Evolutionary conservation across 2,329 filamentous ascomycete genomes (phyloP).

Genomic region (Fusarium annulatum): DNA sequence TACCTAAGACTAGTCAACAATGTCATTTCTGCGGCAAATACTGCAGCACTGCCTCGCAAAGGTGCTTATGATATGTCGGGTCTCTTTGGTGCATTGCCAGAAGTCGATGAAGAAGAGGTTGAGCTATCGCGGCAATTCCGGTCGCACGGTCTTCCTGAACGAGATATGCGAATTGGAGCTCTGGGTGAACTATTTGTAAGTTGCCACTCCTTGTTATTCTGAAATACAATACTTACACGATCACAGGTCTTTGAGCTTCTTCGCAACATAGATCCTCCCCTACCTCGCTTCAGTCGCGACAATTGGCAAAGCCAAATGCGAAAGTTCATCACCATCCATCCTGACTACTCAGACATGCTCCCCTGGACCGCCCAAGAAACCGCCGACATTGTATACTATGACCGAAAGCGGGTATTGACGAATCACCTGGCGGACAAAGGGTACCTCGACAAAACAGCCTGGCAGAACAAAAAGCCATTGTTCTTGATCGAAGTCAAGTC

Average conservation of each 20-base stretch:
- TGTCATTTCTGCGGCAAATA: slow-evolving; percentile 12
- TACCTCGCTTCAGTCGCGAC: slow-evolving; percentile 50
- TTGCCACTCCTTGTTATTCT: not conserved
- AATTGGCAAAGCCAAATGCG: slow-evolving; percentile 65
- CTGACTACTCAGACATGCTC: slow-evolving; percentile 53
- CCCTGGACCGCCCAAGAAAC: slow-evolving; percentile 57
- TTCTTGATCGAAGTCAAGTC: slow-evolving; percentile 66
- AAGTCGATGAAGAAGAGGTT: slow-evolving; percentile 11
- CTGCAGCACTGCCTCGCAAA: not conserved
- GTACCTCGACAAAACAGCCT: slow-evolving; percentile 46
- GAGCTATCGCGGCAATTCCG: slow-evolving; percentile 15
- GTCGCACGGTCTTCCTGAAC: slow-evolving; percentile 5
- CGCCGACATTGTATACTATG: slow-evolving; percentile 59
- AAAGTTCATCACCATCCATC: slow-evolving; percentile 51
- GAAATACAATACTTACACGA: rapidly evolving
- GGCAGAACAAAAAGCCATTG: slow-evolving; percentile 45
- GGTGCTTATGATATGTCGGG: slow-evolving; percentile 1
- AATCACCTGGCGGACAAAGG: slow-evolving; percentile 48
- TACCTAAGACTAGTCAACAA: slow-evolving; percentile 20
- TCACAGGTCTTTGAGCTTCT: slow-evolving; percentile 57
- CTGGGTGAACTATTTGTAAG: slow-evolving; percentile 38
- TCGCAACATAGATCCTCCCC: slow-evolving; percentile 37
- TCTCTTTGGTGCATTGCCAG: slow-evolving; percentile 22
- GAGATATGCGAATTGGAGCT: slow-evolving; percentile 33
- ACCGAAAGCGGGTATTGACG: slow-evolving; percentile 51